Evolutionary conservation across 1,284 basidiomycete genomes (phyloP), one percentile per base, ranked within the genome.

Genomic region (Pyrrhoderma lamaoense): DNA sequence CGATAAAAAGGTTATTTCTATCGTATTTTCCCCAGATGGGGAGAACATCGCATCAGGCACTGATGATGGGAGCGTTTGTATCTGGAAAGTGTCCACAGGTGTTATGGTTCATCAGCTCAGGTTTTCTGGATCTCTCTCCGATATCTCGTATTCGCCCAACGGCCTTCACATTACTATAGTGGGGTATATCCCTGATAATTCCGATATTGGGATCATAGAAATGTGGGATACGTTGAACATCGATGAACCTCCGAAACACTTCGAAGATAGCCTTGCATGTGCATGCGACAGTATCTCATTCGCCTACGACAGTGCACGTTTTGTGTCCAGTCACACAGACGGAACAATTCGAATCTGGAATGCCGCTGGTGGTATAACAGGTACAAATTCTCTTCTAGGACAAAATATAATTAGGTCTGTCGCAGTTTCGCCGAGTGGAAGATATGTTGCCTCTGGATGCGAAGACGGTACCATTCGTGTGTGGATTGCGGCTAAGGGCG

Each of bases 201-300:
- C 90, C 19, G 96, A 99, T 65, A 96, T 99, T 71, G 95, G 99
- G 74, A 99, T 96, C n/a, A 97, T 99, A 68, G 85, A 96, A 53
- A 95, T 99, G 71, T 99, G 96, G 96, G 67, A 71, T 54, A 64
- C 70, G 22, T 56, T n/a, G n/a, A n/a, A n/a, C n/a, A n/a, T n/a
- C n/a, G n/a, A n/a, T n/a, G n/a, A n/a, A n/a, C n/a, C n/a, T n/a
- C n/a, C n/a, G n/a, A n/a, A n/a, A n/a, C 9, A 11, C 35, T 11
- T 11, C 11, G 35, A 9, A 37, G 11, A 37, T 16, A 37, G 35
- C 35, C n/a, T n/a, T n/a, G n/a, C n/a, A n/a, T 11, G 35, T 16
- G 11, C 35, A 37, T 9, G 9, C 35, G 11, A 11, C 11, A 37
- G 16, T 37, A 9, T 37, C 16, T 37, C 35, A 9, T 37, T 37